These are phyloP conservation scores for Trypanosoma theileri DNA, from an alignment of 208 protist species.

Conservation along the genomic window DNA sequence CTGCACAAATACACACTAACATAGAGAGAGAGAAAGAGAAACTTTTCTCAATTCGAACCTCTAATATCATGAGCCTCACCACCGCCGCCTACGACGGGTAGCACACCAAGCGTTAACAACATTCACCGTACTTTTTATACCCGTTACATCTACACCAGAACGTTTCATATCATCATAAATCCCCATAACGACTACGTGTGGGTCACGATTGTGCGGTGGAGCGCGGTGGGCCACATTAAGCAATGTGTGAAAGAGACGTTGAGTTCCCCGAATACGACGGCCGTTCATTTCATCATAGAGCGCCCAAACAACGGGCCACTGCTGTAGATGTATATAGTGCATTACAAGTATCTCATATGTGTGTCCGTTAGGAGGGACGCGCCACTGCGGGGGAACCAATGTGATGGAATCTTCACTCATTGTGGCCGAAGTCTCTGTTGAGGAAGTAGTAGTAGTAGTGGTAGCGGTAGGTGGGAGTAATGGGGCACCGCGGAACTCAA, in stretches of 20 bases:
- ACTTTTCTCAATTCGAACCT: no score
- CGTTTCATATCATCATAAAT: conserved; percentile 64
- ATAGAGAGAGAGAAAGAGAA: no score
- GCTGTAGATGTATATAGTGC: conserved; percentile 51
- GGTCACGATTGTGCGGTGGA: conserved; percentile 37
- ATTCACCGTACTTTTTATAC: conserved; percentile 47
- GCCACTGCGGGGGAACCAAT: conserved; percentile 48
- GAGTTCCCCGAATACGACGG: conserved; percentile 43
- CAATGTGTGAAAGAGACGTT: conserved; percentile 56
- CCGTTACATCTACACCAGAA: conserved; percentile 51
- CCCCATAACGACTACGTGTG: conserved; percentile 44
- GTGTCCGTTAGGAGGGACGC: conserved; percentile 48
- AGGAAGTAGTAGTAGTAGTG: no score
- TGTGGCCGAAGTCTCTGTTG: no score
- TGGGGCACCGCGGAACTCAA: conserved; percentile 55
- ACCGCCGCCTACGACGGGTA: conserved; percentile 33
- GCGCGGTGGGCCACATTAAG: conserved; percentile 44
- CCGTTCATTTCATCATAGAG: conserved; percentile 70
- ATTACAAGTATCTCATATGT: conserved; percentile 79
- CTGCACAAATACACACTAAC: no score
- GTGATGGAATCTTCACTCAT: background rate
- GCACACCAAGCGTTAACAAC: conserved; percentile 79
- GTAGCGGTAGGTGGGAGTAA: background rate
- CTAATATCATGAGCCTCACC: conserved; percentile 3
- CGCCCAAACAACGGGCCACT: conserved; percentile 73